Base-by-base conservation (phyloP, 805 yeast genomes). In the Candida manassasensis region DNA sequence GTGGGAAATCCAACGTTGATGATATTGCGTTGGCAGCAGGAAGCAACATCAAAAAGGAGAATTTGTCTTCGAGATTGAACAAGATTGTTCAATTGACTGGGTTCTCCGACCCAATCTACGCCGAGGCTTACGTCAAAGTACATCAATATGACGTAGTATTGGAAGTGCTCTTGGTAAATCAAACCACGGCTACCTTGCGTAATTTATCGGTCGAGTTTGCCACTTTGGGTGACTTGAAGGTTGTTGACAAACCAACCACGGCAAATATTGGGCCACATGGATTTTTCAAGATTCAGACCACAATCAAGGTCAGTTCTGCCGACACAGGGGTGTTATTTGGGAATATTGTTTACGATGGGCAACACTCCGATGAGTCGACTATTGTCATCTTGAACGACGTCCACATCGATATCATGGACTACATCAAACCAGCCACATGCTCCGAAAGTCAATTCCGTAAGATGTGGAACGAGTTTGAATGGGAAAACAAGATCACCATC, bases 401-500 rank as follows among this genome's bases (percentile, higher is more conserved):
- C 33, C 96, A 89, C 57, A 89, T 93, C 40, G 96, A 93, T 58
- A 85, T 93, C 36, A 86, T 93, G 88, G 97, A 93, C 61, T 93
- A 93, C 66, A 88, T 93, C 60, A 87, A 86, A 58, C 97, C 98
- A 14, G 93, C 95, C n/a, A 73, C 76, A 16, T 85, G 95, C 59
- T 68, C 88, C 11, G 97, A 90, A 63, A 77, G 80, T 29, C 83
- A 77, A 48, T 93, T 93, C 84, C 84, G 98, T 55, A 76, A 80
- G 52, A 90, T 89, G 97, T 93, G 99, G 99, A 87, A 88, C 58
- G 97, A 89, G 59, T 93, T 94, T 57, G 99, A 93, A 66, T 93
- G 98, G 98, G 98, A 93, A 63, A 93, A 93, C 69, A 93, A 93
- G 69, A 89, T 93, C 49, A 84, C 89, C 41, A 84, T 93, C 56